Conservation (phyloP, 371 early-diverging fungal species). For the Syncephalastrum sp. region DNA sequence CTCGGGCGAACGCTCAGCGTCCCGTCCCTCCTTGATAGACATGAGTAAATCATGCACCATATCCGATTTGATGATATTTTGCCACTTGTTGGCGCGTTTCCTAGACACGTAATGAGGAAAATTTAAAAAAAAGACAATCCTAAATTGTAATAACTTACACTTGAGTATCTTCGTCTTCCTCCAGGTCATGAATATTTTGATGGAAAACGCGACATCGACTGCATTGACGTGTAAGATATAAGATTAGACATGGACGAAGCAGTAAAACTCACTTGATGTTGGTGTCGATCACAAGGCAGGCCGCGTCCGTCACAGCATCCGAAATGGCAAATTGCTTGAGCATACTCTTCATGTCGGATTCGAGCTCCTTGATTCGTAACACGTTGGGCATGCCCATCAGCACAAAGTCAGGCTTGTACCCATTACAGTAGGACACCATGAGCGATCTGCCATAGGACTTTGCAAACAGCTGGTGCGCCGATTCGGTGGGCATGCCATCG, state of each 20-base stretch:
- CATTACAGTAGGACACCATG: slow-evolving; percentile 58
- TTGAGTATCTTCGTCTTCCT: slow-evolving; percentile 4
- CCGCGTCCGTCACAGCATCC: slow-evolving; percentile 43
- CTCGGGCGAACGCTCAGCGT: slow-evolving; percentile 23
- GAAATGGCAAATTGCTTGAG: slow-evolving; percentile 41
- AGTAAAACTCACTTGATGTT: slow-evolving; percentile 40
- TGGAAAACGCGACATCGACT: slow-evolving; percentile 34
- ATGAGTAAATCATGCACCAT: slow-evolving; percentile 28
- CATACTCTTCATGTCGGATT: slow-evolving; percentile 52
- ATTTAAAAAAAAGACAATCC: not conserved
- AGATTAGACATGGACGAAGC: too few relatives aligned
- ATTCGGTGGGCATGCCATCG: slow-evolving; percentile 19
- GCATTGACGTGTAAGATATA: not conserved
- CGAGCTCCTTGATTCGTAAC: slow-evolving; percentile 49
- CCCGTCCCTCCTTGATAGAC: slow-evolving; percentile 25
- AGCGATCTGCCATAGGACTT: slow-evolving; percentile 68
- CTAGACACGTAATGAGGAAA: not conserved
- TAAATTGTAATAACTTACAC: not conserved
- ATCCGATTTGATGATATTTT: slow-evolving; percentile 23
- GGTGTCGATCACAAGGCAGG: slow-evolving; percentile 57
- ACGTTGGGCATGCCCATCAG: slow-evolving; percentile 59
- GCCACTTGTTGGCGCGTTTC: slow-evolving; percentile 16
- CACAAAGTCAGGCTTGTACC: slow-evolving; percentile 63
- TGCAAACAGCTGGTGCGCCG: slow-evolving; percentile 54
- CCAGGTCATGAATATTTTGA: slow-evolving; percentile 19